Conservation (phyloP, 2,329 filamentous ascomycete genomes). For the Knufia fluminis region DNA sequence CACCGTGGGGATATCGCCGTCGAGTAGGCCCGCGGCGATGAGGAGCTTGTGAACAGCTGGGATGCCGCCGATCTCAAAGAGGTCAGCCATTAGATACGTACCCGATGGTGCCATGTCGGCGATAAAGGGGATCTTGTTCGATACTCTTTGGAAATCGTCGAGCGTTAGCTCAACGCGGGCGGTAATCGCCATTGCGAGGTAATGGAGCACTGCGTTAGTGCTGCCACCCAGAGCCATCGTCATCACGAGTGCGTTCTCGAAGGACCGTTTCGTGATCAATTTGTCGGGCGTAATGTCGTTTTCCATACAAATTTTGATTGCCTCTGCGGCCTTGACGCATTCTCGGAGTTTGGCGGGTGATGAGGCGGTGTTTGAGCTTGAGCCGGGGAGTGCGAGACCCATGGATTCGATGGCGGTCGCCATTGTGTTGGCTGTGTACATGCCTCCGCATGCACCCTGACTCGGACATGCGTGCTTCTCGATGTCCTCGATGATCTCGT, state of each 20-base stretch:
- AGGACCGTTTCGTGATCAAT: constrained; percentile 67
- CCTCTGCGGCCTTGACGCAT: constrained; percentile 69
- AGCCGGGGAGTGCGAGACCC: constrained; percentile 72
- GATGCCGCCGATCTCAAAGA: constrained; percentile 77
- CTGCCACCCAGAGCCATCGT: constrained; percentile 88
- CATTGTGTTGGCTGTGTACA: constrained; percentile 92
- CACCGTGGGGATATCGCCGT: constrained; percentile 70
- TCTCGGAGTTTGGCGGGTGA: constrained; percentile 79
- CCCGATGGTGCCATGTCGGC: constrained; percentile 78
- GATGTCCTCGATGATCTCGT: constrained; percentile 76
- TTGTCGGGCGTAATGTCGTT: constrained; percentile 72
- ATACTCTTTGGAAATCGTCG: constrained; percentile 74
- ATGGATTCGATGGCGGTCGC: constrained; percentile 83
- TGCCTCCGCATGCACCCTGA: constrained; percentile 75
- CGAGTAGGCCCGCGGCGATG: constrained; percentile 63
- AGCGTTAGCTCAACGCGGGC: constrained; percentile 68
- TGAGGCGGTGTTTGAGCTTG: constrained; percentile 70
- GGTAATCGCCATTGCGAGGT: constrained; percentile 82
- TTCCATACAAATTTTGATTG: constrained; percentile 71
- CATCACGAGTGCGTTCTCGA: constrained; percentile 81
- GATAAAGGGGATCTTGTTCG: constrained; percentile 74
- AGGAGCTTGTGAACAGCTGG: constrained; percentile 79
- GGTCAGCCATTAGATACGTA: constrained; percentile 77
- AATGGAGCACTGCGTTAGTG: constrained; percentile 81
- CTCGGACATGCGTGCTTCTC: constrained; percentile 69